These are phyloP conservation scores for Coemansia sp. DNA, from an alignment of 192 early-diverging fungal species.

Conservation along the genomic window DNA sequence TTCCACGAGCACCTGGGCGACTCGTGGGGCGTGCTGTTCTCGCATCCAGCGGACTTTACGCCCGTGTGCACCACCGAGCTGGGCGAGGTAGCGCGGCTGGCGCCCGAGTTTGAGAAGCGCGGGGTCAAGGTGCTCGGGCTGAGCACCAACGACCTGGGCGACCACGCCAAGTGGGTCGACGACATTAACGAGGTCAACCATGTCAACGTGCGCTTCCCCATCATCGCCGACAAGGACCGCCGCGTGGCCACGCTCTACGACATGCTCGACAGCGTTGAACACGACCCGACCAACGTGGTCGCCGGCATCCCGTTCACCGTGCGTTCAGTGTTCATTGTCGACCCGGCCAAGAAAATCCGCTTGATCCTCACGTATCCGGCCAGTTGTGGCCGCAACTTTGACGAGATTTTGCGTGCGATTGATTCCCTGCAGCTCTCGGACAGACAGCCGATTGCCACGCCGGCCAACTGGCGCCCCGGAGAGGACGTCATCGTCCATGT, in stretches of 20 bases:
- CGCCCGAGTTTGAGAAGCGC: slow-evolving; percentile 71
- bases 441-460: slow-evolving; percentile 84
- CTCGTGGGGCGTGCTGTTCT: slow-evolving; percentile 95
- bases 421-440: slow-evolving; percentile 93
- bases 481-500: slow-evolving; percentile 91
- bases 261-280: slow-evolving; percentile 89
- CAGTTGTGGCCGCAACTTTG: slow-evolving; percentile 91
- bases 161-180: slow-evolving; percentile 83
- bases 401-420: slow-evolving; percentile 89
- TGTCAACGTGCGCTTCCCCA: slow-evolving; percentile 78
- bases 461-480: slow-evolving; percentile 86
- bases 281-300: slow-evolving; percentile 81
- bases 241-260: slow-evolving; percentile 87
- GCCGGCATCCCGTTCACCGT: slow-evolving; percentile 93
- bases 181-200: slow-evolving; percentile 92
- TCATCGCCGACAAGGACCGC: slow-evolving; percentile 89
- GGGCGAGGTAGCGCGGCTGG: slow-evolving; percentile 81
- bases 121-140: slow-evolving; percentile 90
- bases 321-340: slow-evolving; percentile 93
- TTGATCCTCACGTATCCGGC: slow-evolving; percentile 91
- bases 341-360: slow-evolving; percentile 86
- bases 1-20: slow-evolving; percentile 86
- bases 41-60: slow-evolving; percentile 95
- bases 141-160: slow-evolving; percentile 78
- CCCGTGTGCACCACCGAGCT: slow-evolving; percentile 98